Evolutionary conservation across 2,329 filamentous ascomycete genomes (phyloP), one percentile per base, ranked within the genome.

Genomic region (Colletotrichum cuscutae): DNA sequence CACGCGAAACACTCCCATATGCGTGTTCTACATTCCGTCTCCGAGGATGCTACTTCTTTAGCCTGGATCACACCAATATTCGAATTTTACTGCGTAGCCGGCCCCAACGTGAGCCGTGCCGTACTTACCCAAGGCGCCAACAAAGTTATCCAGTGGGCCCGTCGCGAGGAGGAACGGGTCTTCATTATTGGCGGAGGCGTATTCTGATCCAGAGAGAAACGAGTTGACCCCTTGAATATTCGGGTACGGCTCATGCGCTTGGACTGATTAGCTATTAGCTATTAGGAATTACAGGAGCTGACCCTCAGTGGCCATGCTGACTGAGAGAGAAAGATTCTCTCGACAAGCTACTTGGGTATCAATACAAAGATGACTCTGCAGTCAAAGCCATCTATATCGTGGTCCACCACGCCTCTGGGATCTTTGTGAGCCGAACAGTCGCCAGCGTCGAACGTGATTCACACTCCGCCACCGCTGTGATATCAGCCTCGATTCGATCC

Each of bases 101-200:
- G 94, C 0, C 93, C 94, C 2, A 92, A 92, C 75, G 84, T 89
- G 46, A 89, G 89, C 32, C 85, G 90, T 53, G 84, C 86, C 26
- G 90, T 91, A 12, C 87, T 99, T 78, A 94, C 94, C 11, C 93
- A 96, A 80, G 94, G 93, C 12, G 96, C 95, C 42, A 97, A 97
- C 80, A 92, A 93, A 83, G 91, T 99, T 62, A 92, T 97, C 6
- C 94, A 97, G 79, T 99, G 96, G 95, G 93, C 96, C 1, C 92
- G 94, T 79, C 89, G 92, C 76, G 97, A 99, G 83, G 96, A 98
- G 82, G 95, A 98, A 82, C 88, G 97, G 70, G 86, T 98, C 6
- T 99, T 99, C 80, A 98, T 99, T 72, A 97, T 99, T 79, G 97
- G 97, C 1, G 97, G 97, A n/a, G 97, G 95, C 56, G 96, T 98